Base-by-base conservation (phyloP, 2,329 filamentous ascomycete genomes). In the Arthrobotrys conoides region DNA sequence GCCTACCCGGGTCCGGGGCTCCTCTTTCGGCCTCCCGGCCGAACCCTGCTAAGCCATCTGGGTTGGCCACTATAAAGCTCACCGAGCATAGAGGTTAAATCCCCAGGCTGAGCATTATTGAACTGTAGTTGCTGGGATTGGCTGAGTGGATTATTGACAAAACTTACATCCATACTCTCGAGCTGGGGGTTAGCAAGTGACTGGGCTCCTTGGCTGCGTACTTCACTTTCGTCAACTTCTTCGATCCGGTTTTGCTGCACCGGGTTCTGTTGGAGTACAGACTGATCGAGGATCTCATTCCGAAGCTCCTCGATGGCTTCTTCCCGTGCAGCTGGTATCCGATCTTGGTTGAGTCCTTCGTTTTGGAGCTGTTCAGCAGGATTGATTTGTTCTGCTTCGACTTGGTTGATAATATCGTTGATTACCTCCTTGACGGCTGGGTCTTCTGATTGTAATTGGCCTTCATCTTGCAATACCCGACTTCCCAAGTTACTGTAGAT, bases 1-100 rank as follows among this genome's bases (percentile, higher is more conserved):
- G n/a, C 18, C 53, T 38, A 59, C 6, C 53, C n/a, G 20, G 53
- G 53, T n/a, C 53, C 53, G 8, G 53, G 53, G 18, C 53, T 59
- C 30, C 53, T 59, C n/a, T 20, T 36, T 8, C 53, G 53, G 12
- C 53, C 53, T 9, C 53, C 53, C 9, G 1, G 9, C 3, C 30
- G 53, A 36, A 38, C n/a, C 18, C 20, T 46, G 6, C 44, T 5
- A 10, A 46, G 44, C 44, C 44, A 46, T 10, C 44, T 46, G 5
- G 44, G 44, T 12, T 46, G n/a, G 8, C 44, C 48, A 5, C 3
- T 12, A 27, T 51, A 51, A 51, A 51, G 48, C 10, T 27, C 20
- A 18, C 24, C n/a, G 5, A 51, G 20, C 14, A 16, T 12, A 51
- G 12, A 24, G 27, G 22, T 24, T 27, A 51, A 22, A 10, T 55